Base-by-base conservation (phyloP, 2,329 filamentous ascomycete genomes). In the Diaporthe vaccinii region DNA sequence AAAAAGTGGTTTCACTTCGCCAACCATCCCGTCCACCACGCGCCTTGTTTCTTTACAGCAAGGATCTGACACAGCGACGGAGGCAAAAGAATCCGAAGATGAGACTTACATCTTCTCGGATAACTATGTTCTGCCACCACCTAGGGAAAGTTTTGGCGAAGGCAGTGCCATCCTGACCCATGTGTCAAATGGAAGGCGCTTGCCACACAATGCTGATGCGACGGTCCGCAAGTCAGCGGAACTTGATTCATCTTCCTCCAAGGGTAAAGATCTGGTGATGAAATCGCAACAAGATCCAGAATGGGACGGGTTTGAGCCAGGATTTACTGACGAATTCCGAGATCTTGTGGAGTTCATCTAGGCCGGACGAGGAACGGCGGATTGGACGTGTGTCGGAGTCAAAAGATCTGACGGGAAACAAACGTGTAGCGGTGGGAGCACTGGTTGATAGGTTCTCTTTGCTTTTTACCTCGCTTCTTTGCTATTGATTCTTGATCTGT, bases 321-420 rank as follows among this genome's bases (percentile, higher is more conserved):
- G 28, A 4, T 75, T 76, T 25, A 58, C 72, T 14, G 36, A 49
- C 10, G 69, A 72, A 28, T 76, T 75, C 12, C 73, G 73, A 8
- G 73, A 46, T 28, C 39, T 73, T 39, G 75, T 76, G 31, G 73
- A 76, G 25, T 75, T 76, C 28, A 62, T 76, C 46, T 76, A 72
- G 57, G 22, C 49, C 15, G 22, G 12, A 1, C 14, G 36, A 31
- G 8, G 9, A 31, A 22, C 28, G 12, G 31, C 55, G 9, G 7
- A 34, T 41, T 12, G 58, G 7, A 41, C 7, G 39, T 12, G 8
- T 7, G 39, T 15, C 39, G 39, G 15, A 28, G 39, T 10, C n/a
- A 20, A 15, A 44, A 28, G 14, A 41, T 14, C 39, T 14, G 7
- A 22, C 28, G 14, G 36, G 17, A 28, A 2, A 22, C 12, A 28